Evolutionary conservation across 306 rosid genomes (phyloP).

Genomic region (Pyrus communis): DNA sequence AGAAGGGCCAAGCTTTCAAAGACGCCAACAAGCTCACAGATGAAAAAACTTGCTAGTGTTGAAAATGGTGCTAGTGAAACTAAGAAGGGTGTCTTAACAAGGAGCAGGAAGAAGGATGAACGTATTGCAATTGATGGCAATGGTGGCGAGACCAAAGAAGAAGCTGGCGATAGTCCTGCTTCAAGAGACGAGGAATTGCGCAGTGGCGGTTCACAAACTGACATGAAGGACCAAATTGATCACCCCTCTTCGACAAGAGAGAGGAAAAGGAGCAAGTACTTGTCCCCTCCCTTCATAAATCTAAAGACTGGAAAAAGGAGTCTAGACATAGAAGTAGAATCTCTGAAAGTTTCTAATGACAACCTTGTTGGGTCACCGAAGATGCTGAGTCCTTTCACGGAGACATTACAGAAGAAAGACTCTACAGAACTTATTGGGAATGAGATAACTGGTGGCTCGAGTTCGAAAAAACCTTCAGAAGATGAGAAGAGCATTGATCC

Average conservation of each 20-base stretch:
- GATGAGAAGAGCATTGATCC: constrained; percentile 33
- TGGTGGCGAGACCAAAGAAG: constrained; percentile 10
- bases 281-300: constrained; percentile 74
- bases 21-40: constrained; percentile 15
- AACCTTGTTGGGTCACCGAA: constrained; percentile 16
- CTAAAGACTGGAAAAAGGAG: constrained; percentile 17
- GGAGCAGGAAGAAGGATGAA: constrained; percentile 23
- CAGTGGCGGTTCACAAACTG: not conserved
- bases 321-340: constrained; percentile 13
- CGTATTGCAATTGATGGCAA: constrained; percentile 2
- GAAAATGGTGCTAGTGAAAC: constrained; percentile 14
- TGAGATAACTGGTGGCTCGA: constrained; percentile 16
- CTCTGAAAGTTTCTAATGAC: constrained; percentile 12
- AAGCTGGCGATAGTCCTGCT: constrained; percentile 3
- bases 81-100: not conserved
- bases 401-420: constrained; percentile 19
- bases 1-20: constrained; percentile 9
- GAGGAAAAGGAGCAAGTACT: constrained; percentile 79
- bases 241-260: constrained; percentile 39
- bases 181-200: not conserved
- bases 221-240: constrained; percentile 19
- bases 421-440: constrained; percentile 15
- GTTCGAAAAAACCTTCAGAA: constrained; percentile 20
- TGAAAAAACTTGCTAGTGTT: not conserved
- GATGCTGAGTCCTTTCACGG: constrained; percentile 9